Conservation (phyloP, 805 yeast species). For the Saccharomycopsis sp. region DNA sequence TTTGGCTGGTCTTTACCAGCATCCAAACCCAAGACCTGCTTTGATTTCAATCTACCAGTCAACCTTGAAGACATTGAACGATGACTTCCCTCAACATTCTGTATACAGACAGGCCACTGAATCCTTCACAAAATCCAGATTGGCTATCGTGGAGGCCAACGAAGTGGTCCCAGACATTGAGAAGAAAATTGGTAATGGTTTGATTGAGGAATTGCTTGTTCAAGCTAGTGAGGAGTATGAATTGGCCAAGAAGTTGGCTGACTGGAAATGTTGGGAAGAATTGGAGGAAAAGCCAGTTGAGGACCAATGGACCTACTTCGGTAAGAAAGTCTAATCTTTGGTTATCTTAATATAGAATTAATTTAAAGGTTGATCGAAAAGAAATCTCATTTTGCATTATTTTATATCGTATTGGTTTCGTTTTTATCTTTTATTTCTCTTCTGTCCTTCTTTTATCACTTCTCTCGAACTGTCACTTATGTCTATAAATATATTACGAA, state of each 20-base stretch:
- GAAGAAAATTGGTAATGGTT: slow-evolving; percentile 69
- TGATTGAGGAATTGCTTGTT: slow-evolving; percentile 73
- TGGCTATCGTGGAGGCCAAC: slow-evolving; percentile 54
- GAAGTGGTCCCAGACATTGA: slow-evolving; percentile 65
- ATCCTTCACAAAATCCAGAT: slow-evolving; percentile 62
- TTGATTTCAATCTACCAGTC: slow-evolving; percentile 62
- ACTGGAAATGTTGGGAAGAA: slow-evolving; percentile 72
- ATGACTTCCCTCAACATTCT: slow-evolving; percentile 63
- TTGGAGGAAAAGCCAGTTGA: slow-evolving; percentile 71
- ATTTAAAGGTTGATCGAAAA: neutral
- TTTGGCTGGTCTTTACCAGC: slow-evolving; percentile 67
- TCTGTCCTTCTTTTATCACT: neutral
- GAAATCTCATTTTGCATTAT: neutral
- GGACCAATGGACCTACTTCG: slow-evolving; percentile 82
- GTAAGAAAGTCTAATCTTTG: slow-evolving; percentile 44
- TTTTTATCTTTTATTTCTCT: neutral
- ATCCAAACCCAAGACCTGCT: slow-evolving; percentile 81
- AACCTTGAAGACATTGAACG: slow-evolving; percentile 52
- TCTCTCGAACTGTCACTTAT: neutral
- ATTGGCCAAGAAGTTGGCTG: slow-evolving; percentile 60
- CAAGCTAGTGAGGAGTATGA: slow-evolving; percentile 79
- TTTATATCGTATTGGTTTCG: neutral
- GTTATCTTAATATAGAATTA: neutral
- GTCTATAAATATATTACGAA: neutral
- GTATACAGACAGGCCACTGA: slow-evolving; percentile 72